Percentiles rank a stretch among this genome's conserved stretches.
phyloP scores from a whole-genome alignment of 2,329 filamentous ascomycete species.

The Fusarium compactum region DNA sequence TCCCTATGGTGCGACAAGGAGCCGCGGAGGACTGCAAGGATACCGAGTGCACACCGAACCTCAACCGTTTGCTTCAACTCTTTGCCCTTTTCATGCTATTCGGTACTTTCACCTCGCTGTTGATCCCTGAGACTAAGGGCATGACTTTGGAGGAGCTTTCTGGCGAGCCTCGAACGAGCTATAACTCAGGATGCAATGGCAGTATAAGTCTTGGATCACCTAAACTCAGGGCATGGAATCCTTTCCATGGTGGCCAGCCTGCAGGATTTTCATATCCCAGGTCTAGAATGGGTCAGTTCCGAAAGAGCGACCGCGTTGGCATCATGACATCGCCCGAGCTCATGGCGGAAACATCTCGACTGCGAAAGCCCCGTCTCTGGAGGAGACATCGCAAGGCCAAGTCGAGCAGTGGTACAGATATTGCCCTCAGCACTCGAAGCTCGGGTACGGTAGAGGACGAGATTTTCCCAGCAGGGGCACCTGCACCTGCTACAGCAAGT shows the following conservation, averaged over 20 bases:
- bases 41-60: constrained; percentile 66
- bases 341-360: constrained; percentile 43
- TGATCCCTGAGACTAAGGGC: constrained; percentile 84
- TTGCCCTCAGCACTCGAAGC: constrained; percentile 51
- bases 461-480: constrained; percentile 37
- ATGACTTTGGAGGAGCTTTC: constrained; percentile 78
- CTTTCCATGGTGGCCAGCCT: constrained; percentile 63
- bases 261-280: constrained; percentile 64
- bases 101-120: constrained; percentile 74
- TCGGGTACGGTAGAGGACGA: constrained; percentile 46
- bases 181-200: constrained; percentile 64
- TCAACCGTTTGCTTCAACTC: constrained; percentile 80
- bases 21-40: constrained; percentile 62
- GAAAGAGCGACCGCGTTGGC: constrained; percentile 52
- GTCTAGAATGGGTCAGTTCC: constrained; percentile 44
- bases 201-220: constrained; percentile 57
- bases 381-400: constrained; percentile 46
- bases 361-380: constrained; percentile 49
- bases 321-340: constrained; percentile 61
- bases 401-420: constrained; percentile 49
- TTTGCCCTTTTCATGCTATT: constrained; percentile 85
- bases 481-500: constrained; percentile 15
- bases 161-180: constrained; percentile 73
- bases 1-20: constrained; percentile 71
- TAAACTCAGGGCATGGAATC: constrained; percentile 56